Evolutionary conservation across 2,329 filamentous ascomycete genomes (phyloP).

Genomic region (Dactylella cylindrospora): DNA sequence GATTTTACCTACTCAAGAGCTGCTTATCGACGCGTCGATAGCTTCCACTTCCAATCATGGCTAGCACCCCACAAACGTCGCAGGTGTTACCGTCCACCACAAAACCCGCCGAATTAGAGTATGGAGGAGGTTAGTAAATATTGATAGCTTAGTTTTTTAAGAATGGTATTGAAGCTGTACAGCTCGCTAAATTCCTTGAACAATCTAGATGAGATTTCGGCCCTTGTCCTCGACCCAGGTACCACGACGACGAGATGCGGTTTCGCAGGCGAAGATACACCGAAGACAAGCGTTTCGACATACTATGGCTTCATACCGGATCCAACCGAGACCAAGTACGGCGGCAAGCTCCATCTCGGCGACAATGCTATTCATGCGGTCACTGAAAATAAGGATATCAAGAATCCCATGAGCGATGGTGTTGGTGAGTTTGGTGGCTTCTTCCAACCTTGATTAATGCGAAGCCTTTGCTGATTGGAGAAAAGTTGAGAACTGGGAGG

Average conservation of each 20-base stretch:
- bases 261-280: slow-evolving; percentile 95
- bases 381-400: slow-evolving; percentile 73
- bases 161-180: not conserved
- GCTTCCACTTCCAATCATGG: slow-evolving; percentile 25
- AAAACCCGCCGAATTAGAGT: slow-evolving; percentile 42
- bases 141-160: not conserved
- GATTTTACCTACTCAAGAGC: too few relatives aligned
- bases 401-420: slow-evolving; percentile 76
- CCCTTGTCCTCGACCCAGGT: slow-evolving; percentile 92
- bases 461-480: slow-evolving; percentile 5
- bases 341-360: slow-evolving; percentile 69
- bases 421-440: slow-evolving; percentile 41
- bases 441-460: not conserved
- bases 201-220: slow-evolving; percentile 84
- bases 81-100: slow-evolving; percentile 37
- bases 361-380: slow-evolving; percentile 86
- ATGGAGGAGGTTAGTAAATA: slow-evolving; percentile 33
- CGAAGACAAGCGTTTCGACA: slow-evolving; percentile 88
- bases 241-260: slow-evolving; percentile 89
- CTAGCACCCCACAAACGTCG: slow-evolving; percentile 38
- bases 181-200: not conserved
- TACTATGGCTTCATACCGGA: slow-evolving; percentile 68
- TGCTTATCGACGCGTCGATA: slow-evolving; percentile 38
- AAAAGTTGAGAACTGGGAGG: slow-evolving; percentile 93
- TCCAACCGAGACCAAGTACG: slow-evolving; percentile 51